phyloP scores from a whole-genome alignment of 352 stramenopile genomes.

The Thalassiosira allenii region DNA sequence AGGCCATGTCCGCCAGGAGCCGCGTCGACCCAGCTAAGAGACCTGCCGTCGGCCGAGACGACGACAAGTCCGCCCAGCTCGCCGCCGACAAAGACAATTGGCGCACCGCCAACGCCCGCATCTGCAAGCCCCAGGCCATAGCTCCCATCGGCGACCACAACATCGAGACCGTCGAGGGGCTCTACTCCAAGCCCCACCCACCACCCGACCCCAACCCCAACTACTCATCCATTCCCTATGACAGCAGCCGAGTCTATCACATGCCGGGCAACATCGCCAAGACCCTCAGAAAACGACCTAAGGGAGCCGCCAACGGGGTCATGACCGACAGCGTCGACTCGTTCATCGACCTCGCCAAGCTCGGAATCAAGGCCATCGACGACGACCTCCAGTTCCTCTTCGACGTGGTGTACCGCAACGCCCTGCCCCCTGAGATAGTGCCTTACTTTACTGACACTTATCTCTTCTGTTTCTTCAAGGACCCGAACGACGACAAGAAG shows the following conservation, averaged over 20 bases:
- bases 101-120: slow-evolving; percentile 12
- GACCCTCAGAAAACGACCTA: background rate
- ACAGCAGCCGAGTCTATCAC: background rate
- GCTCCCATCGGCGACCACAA: slow-evolving; percentile 18
- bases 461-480: slow-evolving; percentile 26
- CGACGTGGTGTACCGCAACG: background rate
- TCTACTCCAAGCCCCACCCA: background rate
- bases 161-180: background rate
- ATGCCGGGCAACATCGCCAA: slow-evolving; percentile 32
- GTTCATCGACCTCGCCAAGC: slow-evolving; percentile 19
- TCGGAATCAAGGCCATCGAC: slow-evolving; percentile 12
- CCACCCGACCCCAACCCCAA: background rate
- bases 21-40: background rate
- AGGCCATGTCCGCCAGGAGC: background rate
- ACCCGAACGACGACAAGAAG: slow-evolving; percentile 14
- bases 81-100: slow-evolving; percentile 39
- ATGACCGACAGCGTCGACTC: slow-evolving; percentile 18
- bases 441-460: slow-evolving; percentile 24
- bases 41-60: background rate
- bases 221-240: background rate
- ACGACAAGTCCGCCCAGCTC: background rate
- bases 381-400: slow-evolving; percentile 10
- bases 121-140: background rate
- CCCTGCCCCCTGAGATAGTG: background rate
- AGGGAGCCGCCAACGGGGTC: slow-evolving; percentile 14